Evolutionary conservation across 306 rosid species (phyloP).

Genomic region (Vachellia collinsii): DNA sequence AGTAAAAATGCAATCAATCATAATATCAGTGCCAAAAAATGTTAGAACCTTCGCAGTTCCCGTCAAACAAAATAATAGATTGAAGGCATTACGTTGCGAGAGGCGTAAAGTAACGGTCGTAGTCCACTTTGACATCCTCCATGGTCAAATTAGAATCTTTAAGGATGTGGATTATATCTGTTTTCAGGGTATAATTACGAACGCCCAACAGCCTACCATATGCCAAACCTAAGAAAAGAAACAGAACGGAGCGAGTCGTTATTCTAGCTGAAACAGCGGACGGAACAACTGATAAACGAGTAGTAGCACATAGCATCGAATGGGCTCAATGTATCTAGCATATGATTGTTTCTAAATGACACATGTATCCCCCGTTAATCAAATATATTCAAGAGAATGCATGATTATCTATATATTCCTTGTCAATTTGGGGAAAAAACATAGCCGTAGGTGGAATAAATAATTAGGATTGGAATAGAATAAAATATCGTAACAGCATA

Average conservation of each 20-base stretch:
- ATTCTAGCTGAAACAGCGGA: neutral
- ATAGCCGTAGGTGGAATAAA: neutral
- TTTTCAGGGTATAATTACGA: constrained; percentile 58
- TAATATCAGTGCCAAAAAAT: constrained; percentile 4
- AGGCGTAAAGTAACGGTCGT: constrained; percentile 48
- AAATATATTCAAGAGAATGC: neutral
- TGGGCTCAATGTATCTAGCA: neutral
- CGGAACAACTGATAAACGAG: neutral
- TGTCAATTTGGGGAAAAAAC: neutral
- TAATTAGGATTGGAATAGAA: neutral
- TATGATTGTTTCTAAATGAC: constrained; percentile 24
- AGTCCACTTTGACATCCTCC: constrained; percentile 78
- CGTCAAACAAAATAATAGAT: constrained; percentile 26
- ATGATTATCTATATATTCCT: neutral
- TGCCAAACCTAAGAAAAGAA: constrained; percentile 48
- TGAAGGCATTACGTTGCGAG: constrained; percentile 56
- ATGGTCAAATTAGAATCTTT: constrained; percentile 68
- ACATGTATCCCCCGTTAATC: constrained; percentile 4
- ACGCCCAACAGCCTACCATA: constrained; percentile 57
- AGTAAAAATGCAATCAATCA: constrained; percentile 14
- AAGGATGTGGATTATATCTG: constrained; percentile 67
- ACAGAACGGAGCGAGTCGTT: constrained; percentile 6
- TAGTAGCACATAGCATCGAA: neutral
- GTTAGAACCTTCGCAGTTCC: constrained; percentile 21
- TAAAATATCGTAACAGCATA: neutral